phyloP scores from a whole-genome alignment of 2,329 filamentous ascomycete genomes.

The Cordyceps pruinosa region DNA sequence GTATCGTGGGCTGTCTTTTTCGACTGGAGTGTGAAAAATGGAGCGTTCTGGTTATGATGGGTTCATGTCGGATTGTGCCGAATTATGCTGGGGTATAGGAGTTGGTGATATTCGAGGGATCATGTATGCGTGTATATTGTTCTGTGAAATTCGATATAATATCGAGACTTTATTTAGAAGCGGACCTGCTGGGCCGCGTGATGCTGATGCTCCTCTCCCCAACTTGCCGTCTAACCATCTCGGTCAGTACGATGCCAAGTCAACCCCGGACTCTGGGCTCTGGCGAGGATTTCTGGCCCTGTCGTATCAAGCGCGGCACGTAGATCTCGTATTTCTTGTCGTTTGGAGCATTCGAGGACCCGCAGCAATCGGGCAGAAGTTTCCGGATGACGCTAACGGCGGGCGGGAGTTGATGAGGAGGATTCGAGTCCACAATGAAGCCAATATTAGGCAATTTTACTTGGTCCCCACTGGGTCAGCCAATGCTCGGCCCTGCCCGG shows the following conservation, averaged over 20 bases:
- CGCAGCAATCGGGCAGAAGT: not conserved
- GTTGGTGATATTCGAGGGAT: not conserved
- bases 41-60: not conserved
- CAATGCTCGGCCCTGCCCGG: not conserved
- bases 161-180: not conserved
- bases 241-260: not conserved
- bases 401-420: not conserved
- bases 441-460: conserved; percentile 11
- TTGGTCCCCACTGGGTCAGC: not conserved
- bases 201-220: too few relatives aligned
- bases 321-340: not conserved
- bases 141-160: not conserved
- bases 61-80: not conserved
- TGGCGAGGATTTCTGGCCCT: not conserved
- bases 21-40: not conserved
- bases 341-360: not conserved
- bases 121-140: not conserved
- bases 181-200: not conserved
- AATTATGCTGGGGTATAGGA: not conserved
- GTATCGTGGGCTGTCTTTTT: not conserved
- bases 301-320: not conserved
- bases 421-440: not conserved
- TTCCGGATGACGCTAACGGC: not conserved
- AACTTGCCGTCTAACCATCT: too few relatives aligned
- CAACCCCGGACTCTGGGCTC: not conserved